Evolutionary conservation across 2,329 filamentous ascomycete genomes (phyloP).

Genomic region (Calonectria montana): DNA sequence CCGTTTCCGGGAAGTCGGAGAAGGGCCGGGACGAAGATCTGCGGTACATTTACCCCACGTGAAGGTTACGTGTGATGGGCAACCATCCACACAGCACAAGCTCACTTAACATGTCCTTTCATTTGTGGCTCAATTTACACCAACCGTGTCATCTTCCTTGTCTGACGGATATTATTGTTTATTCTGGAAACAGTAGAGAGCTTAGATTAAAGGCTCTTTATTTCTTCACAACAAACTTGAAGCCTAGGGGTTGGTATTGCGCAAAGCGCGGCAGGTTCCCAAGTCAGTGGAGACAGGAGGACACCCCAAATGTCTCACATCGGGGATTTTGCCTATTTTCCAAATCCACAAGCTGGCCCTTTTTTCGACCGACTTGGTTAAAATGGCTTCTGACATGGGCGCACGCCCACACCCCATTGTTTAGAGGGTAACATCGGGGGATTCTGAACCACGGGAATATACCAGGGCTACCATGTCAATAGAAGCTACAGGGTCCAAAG

Average conservation of each 20-base stretch:
- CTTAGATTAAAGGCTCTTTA: not conserved
- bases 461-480: not conserved
- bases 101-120: not conserved
- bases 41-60: not conserved
- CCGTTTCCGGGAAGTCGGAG: not conserved
- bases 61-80: not conserved
- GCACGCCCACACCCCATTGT: not conserved
- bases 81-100: not conserved
- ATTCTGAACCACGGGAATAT: not conserved
- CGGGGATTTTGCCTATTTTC: not conserved
- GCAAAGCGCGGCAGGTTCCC: too few relatives aligned
- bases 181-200: not conserved
- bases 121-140: not conserved
- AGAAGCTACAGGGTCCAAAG: not conserved
- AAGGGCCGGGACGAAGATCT: conserved; percentile 1
- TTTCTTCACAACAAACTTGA: not conserved
- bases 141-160: not conserved
- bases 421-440: not conserved
- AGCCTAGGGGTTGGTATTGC: not conserved
- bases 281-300: not conserved
- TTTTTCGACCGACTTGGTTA: not conserved
- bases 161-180: not conserved
- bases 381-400: not conserved
- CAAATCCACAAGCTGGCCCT: not conserved
- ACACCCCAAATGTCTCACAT: not conserved